Evolutionary conservation across 495 filamentous ascomycete genomes (phyloP).

Genomic region (Trichoderma reesei): DNA sequence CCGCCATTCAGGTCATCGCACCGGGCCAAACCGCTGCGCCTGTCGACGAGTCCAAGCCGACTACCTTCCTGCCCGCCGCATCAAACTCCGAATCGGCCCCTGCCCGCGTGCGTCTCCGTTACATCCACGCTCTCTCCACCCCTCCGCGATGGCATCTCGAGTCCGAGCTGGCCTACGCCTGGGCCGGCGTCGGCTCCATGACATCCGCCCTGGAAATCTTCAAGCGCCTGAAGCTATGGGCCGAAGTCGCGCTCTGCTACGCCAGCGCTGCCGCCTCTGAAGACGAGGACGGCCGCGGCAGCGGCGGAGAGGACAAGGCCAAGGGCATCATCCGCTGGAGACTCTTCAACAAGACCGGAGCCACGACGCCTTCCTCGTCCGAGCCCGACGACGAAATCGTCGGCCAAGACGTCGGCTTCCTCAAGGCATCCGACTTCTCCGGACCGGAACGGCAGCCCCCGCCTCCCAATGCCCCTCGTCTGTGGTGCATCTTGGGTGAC

Average conservation of each 20-base stretch:
- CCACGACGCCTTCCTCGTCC: slow-evolving; percentile 15
- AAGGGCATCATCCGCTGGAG: slow-evolving; percentile 62
- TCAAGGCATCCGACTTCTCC: slow-evolving; percentile 44
- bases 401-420: slow-evolving; percentile 29
- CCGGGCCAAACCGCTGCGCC: slow-evolving; percentile 16
- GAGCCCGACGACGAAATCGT: slow-evolving; percentile 42
- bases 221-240: slow-evolving; percentile 88
- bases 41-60: slow-evolving; percentile 27
- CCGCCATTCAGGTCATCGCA: slow-evolving; percentile 29
- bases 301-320: slow-evolving; percentile 64
- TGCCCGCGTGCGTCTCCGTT: slow-evolving; percentile 61
- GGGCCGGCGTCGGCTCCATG: slow-evolving; percentile 78
- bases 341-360: slow-evolving; percentile 54
- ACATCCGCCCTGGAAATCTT: slow-evolving; percentile 92
- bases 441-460: slow-evolving; percentile 56
- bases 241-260: slow-evolving; percentile 87
- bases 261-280: slow-evolving; percentile 46
- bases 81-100: slow-evolving; percentile 70
- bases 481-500: slow-evolving; percentile 93
- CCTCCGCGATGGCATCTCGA: slow-evolving; percentile 91
- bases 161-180: slow-evolving; percentile 81
- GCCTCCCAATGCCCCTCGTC: slow-evolving; percentile 72
- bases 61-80: slow-evolving; percentile 75
- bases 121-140: slow-evolving; percentile 71
- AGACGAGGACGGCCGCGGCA: slow-evolving; percentile 46